Evolutionary conservation across 129 eudicot species (phyloP).

Genomic region (Ambrosia trifida): DNA sequence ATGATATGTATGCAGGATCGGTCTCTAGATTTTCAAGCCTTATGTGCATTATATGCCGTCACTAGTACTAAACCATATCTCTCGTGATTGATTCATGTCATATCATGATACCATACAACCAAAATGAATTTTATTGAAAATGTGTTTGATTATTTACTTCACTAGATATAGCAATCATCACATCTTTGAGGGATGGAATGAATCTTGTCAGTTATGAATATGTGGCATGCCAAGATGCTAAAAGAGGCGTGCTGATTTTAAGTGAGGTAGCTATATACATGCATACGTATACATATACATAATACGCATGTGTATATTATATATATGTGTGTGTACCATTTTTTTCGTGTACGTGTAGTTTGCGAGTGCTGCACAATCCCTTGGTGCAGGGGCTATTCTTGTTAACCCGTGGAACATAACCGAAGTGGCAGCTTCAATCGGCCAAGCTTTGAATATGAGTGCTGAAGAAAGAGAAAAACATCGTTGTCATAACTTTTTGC

Average conservation of each 20-base stretch:
- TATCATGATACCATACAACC: neutral
- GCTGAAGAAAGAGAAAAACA: slow-evolving; percentile 94
- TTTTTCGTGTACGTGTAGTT: slow-evolving; percentile 48
- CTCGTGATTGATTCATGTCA: neutral
- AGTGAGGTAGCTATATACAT: slow-evolving; percentile 66
- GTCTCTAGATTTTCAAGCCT: slow-evolving; percentile 80
- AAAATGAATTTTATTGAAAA: slow-evolving; percentile 1
- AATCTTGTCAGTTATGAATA: slow-evolving; percentile 97
- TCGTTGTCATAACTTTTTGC: slow-evolving; percentile 71
- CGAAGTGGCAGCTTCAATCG: slow-evolving; percentile 91
- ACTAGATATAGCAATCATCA: slow-evolving; percentile 84
- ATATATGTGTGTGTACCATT: neutral
- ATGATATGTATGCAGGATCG: slow-evolving; percentile 68
- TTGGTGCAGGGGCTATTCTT: slow-evolving; percentile 96
- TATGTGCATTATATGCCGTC: slow-evolving; percentile 96
- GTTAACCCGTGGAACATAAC: slow-evolving; percentile 97
- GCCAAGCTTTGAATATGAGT: too few species aligned
- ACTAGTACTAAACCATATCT: slow-evolving; percentile 58
- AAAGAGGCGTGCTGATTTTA: slow-evolving; percentile 89
- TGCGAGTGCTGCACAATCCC: slow-evolving; percentile 99
- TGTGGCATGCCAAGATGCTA: slow-evolving; percentile 96
- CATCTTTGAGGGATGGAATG: slow-evolving; percentile 97
- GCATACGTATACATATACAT: too few species aligned
- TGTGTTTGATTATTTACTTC: slow-evolving; percentile 1
- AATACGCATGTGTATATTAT: too few species aligned